Evolutionary conservation across 768 basidiomycete species (phyloP), one percentile per base, ranked within the genome.

Genomic region (Lyophyllum atratum): DNA sequence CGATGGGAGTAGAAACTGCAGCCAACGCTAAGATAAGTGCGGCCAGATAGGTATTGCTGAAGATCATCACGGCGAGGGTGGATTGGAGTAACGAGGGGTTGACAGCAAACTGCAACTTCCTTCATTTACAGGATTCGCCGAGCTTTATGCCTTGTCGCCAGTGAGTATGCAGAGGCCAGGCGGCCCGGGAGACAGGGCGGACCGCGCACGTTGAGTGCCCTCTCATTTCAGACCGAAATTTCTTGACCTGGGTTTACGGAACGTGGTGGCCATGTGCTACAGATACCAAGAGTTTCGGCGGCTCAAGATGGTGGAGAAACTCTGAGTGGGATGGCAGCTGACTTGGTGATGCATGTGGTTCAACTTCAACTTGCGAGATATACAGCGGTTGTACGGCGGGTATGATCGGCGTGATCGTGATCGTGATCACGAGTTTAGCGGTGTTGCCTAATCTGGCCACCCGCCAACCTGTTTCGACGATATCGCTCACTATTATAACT

Each of bases 41-140:
- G 29, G 50, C 56, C 17, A 62, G 47, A 29, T 43, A 58, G n/a
- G 49, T 52, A 28, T 55, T 58, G 26, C 24, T 39, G 52, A 52
- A 48, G 31, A 54, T 52, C 60, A 61, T 61, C 48, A 21, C 26
- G 25, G 39, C 26, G n/a, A 17, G 24, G 39, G 22, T 17, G 1
- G 3, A 6, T 28, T 2, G 11, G 15, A 29, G 48, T 7, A 5
- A 4, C 15, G 15, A 14, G 40, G 21, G 7, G 21, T 21, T 19
- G 11, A 19, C 40, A 28, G 8, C n/a, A 49, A 17, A 2, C 19
- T 34, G 12, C 10, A n/a, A 34, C 28, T 11, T 19, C 28, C 29
- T 8, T 42, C 21, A 42, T n/a, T 9, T 4, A 2, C 45, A 28
- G 6, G 15, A 49, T 33, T 34, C 7, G 15, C 48, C 48, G 48